Conservation (phyloP, 345 rosid genomes). For the Corchorus capsularis region DNA sequence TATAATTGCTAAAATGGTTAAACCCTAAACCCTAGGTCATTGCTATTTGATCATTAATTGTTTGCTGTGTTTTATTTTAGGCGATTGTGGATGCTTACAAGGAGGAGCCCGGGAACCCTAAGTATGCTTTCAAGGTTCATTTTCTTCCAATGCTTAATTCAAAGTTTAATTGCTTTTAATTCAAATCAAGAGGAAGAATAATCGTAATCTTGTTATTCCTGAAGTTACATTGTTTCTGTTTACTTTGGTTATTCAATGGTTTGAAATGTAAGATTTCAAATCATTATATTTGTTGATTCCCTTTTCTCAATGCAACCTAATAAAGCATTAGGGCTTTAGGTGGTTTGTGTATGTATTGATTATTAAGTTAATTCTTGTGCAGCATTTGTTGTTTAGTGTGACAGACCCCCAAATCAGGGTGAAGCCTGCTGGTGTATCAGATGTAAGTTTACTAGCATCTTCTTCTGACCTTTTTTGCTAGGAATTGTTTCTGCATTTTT, state of each 20-base stretch:
- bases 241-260: neutral
- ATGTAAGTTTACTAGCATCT: constrained; percentile 56
- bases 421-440: constrained; percentile 92
- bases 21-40: constrained; percentile 18
- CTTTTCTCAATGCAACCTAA: neutral
- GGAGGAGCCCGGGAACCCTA: constrained; percentile 85
- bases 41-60: constrained; percentile 8
- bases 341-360: constrained; percentile 14
- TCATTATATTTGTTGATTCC: constrained; percentile 1
- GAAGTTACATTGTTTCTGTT: constrained; percentile 7
- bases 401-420: constrained; percentile 71
- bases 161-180: neutral
- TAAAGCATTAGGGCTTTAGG: constrained; percentile 16
- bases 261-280: neutral
- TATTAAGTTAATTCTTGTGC: constrained; percentile 29
- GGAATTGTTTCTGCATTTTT: constrained; percentile 2
- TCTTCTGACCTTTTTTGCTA: neutral
- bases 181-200: neutral
- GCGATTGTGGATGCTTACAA: constrained; percentile 94
- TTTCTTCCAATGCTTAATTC: constrained; percentile 8
- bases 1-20: neutral
- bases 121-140: constrained; percentile 86
- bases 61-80: constrained; percentile 34
- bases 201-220: neutral
- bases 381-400: constrained; percentile 91